phyloP scores from a whole-genome alignment of 768 basidiomycete species.

The Suillus paluster region DNA sequence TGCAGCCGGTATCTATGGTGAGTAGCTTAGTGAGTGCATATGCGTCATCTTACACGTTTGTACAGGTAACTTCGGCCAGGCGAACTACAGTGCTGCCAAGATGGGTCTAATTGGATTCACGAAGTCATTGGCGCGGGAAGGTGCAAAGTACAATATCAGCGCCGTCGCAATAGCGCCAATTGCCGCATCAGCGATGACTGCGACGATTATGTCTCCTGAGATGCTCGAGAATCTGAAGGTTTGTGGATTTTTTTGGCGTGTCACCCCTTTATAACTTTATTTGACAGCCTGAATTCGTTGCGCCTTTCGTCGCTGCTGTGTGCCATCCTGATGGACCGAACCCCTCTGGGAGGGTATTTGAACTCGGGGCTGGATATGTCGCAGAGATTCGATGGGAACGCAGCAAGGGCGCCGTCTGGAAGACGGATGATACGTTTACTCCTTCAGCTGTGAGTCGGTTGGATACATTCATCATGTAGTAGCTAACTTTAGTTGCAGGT shows the following conservation, averaged over 20 bases:
- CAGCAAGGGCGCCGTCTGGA: constrained; percentile 86
- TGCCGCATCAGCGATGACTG: constrained; percentile 97
- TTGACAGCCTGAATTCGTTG: constrained; percentile 80
- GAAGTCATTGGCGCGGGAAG: constrained; percentile 91
- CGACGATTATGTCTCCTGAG: constrained; percentile 92
- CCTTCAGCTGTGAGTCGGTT: constrained; percentile 78
- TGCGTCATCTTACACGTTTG: background rate
- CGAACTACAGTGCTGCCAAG: constrained; percentile 98
- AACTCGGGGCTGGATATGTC: constrained; percentile 91
- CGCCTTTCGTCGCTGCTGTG: constrained; percentile 88
- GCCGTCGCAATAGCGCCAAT: constrained; percentile 90
- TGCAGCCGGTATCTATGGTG: constrained; percentile 92
- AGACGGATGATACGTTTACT: constrained; percentile 87
- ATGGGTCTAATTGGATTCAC: constrained; percentile 94
- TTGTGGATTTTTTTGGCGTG: constrained; percentile 10
- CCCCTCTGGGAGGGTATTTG: constrained; percentile 83
- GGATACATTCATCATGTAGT: background rate
- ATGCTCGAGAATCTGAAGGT: constrained; percentile 88
- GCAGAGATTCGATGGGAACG: constrained; percentile 95
- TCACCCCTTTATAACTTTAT: constrained; percentile 4
- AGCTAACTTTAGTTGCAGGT: constrained; percentile 49
- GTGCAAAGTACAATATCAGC: constrained; percentile 88
- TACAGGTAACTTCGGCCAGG: constrained; percentile 92
- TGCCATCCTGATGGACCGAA: constrained; percentile 85
- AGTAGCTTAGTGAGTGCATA: constrained; percentile 20